Evolutionary conservation across 2,329 filamentous ascomycete genomes (phyloP).

Genomic region (Microsporum canis): DNA sequence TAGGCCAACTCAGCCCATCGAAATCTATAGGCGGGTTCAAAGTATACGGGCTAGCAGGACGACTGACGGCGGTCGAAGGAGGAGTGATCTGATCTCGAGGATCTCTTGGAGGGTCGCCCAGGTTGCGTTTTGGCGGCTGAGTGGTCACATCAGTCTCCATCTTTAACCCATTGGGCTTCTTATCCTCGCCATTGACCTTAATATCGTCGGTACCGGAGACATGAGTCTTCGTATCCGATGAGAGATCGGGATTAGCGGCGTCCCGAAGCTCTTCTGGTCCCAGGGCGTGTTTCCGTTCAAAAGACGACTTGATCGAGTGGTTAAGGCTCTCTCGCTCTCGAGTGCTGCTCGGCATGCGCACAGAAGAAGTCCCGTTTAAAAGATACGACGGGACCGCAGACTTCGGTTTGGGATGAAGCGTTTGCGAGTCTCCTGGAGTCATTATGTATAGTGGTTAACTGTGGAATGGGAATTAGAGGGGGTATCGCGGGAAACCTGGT

Average conservation of each 20-base stretch:
- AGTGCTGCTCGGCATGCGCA: conserved; percentile 39
- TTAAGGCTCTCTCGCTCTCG: conserved; percentile 48
- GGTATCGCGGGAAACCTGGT: neutral
- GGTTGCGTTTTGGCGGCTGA: conserved; percentile 16
- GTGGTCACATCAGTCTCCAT: conserved; percentile 10
- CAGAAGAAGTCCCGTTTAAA: conserved; percentile 44
- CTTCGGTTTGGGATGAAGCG: conserved; percentile 37
- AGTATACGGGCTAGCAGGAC: conserved; percentile 40
- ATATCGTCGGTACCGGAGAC: neutral
- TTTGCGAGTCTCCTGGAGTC: conserved; percentile 34
- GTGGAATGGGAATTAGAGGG: neutral
- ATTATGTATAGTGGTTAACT: conserved; percentile 23
- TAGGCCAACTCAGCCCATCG: conserved; percentile 43
- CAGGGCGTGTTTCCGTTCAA: conserved; percentile 26
- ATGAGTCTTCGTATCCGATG: neutral
- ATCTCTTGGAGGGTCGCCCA: conserved; percentile 43
- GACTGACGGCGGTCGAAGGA: conserved; percentile 41
- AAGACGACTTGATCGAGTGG: conserved; percentile 49
- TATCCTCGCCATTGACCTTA: neutral
- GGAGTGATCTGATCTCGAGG: conserved; percentile 41
- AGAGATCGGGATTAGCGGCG: conserved; percentile 31
- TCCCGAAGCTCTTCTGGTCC: conserved; percentile 21
- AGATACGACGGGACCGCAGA: conserved; percentile 47
- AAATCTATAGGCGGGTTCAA: conserved; percentile 41
- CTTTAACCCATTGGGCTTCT: conserved; percentile 6